Conservation (phyloP, 1,284 basidiomycete genomes). For the Fomes fomentarius region DNA sequence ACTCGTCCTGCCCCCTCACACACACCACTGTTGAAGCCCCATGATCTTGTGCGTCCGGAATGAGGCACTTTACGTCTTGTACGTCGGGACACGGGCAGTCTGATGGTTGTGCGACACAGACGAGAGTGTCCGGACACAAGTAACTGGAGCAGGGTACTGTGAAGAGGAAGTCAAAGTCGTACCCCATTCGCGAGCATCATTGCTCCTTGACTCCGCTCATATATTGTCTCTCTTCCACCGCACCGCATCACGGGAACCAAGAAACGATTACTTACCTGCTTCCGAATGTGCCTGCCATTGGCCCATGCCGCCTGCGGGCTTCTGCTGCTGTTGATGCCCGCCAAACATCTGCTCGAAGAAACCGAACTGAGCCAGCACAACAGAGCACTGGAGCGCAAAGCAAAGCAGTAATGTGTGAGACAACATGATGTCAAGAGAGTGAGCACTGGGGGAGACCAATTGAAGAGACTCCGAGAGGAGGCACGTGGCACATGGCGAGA, state of each 20-base stretch:
- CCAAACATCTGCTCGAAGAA: slow-evolving; percentile 71
- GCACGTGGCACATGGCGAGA: not conserved
- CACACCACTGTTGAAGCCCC: slow-evolving; percentile 42
- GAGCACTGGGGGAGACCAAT: too few relatives aligned
- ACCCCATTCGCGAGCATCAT: too few relatives aligned
- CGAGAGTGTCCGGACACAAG: slow-evolving; percentile 43
- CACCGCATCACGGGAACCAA: too few relatives aligned
- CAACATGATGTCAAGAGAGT: slow-evolving; percentile 4
- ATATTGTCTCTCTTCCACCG: too few relatives aligned
- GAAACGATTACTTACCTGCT: slow-evolving; percentile 37
- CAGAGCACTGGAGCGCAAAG: slow-evolving; percentile 7
- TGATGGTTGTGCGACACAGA: slow-evolving; percentile 41
- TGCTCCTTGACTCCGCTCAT: too few relatives aligned
- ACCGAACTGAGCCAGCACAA: slow-evolving; percentile 51
- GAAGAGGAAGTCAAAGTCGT: not conserved
- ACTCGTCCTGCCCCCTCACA: slow-evolving; percentile 40
- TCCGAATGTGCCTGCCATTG: slow-evolving; percentile 66
- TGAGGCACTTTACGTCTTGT: slow-evolving; percentile 46
- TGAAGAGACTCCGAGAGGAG: too few relatives aligned
- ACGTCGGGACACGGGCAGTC: slow-evolving; percentile 48
- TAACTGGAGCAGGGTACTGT: slow-evolving; percentile 42
- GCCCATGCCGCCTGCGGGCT: slow-evolving; percentile 26
- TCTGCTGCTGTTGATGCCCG: slow-evolving; percentile 48
- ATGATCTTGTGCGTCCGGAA: slow-evolving; percentile 40
- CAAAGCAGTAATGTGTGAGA: slow-evolving; percentile 13